Base-by-base conservation (phyloP, 106 monocot species). In the Dioscorea dumetorum region DNA sequence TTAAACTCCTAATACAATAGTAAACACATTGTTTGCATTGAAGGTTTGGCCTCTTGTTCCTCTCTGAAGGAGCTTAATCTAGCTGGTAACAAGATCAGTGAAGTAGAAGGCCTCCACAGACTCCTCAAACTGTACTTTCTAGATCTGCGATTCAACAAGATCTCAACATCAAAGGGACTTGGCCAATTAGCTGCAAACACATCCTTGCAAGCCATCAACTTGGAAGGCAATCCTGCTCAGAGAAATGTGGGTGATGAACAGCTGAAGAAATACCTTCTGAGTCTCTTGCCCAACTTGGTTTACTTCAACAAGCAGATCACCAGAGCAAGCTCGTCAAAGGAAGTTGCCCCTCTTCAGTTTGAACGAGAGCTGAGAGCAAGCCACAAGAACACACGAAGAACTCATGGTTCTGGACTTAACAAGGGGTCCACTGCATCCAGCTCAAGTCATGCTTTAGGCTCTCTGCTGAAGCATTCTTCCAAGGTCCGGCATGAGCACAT, bases 61-160 rank as follows among this genome's bases (percentile, higher is more conserved):
- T 79, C 83, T 17, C 48, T 95, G 24, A 95, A 86, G 63, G 95
- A 95, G 77, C 74, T 95, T 3, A 91, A 95, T 53, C 57, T 95
- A 22, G 81, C 79, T 31, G 81, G 86, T 11, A 95, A 95, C 79
- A 95, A 95, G 74, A 91, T 95, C 66, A 82, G 91, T 65, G 91
- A 95, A 63, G 75, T 95, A 9, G 95, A 95, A 67, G 91, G 95
- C 48, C 88, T 95, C 33, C 91, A 95, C 63, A 80, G 95, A 3
- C 83, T 95, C 31, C 84, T 91, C 50, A 95, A 91, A 68, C 68
- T 95, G 34, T 77, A 79, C 51, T 62, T 84, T 17, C 53, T 95
- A 8, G 95, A 95, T 69, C 18, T 95, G 61, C 72, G 83, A 23
- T 67, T 41, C 62, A 95, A 95, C 68, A 88, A 80, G 51, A 78